A percentile compares a stretch with the other conserved stretches of the same genome.
Conservation (phyloP, 805 yeast genomes). For the Yamadazyma nakazawae region DNA sequence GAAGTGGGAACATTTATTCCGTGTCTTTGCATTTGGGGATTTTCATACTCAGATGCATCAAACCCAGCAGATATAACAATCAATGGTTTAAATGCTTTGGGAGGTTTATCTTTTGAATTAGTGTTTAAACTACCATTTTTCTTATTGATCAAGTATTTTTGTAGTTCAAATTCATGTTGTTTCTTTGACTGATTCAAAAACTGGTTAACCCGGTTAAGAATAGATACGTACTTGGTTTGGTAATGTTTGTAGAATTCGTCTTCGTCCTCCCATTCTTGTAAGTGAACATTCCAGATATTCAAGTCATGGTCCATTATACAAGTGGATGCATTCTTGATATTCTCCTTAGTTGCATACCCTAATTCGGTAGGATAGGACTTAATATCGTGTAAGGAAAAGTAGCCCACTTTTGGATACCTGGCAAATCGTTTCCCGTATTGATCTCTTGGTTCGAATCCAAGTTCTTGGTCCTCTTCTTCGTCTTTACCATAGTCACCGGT, state of each 20-base stretch:
- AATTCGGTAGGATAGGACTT: slow-evolving; percentile 82
- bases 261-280: slow-evolving; percentile 59
- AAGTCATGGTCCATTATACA: slow-evolving; percentile 76
- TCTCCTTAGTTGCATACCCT: slow-evolving; percentile 70
- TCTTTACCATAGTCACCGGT: slow-evolving; percentile 45
- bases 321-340: slow-evolving; percentile 71
- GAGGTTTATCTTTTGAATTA: slow-evolving; percentile 27
- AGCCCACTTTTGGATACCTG: slow-evolving; percentile 63
- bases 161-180: slow-evolving; percentile 38
- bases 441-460: slow-evolving; percentile 34
- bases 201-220: slow-evolving; percentile 65
- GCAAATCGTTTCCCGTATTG: slow-evolving; percentile 48
- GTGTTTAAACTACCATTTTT: slow-evolving; percentile 26
- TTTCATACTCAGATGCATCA: slow-evolving; percentile 82
- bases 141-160: slow-evolving; percentile 20
- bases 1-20: slow-evolving; percentile 78
- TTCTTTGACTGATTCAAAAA: slow-evolving; percentile 50
- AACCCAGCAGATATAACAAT: slow-evolving; percentile 83
- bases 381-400: slow-evolving; percentile 80
- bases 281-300: slow-evolving; percentile 81
- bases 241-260: slow-evolving; percentile 66
- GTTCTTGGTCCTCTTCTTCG: slow-evolving; percentile 39
- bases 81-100: slow-evolving; percentile 42
- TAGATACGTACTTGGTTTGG: slow-evolving; percentile 53
- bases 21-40: slow-evolving; percentile 82